Evolutionary conservation across 257 asterid species (phyloP).

Genomic region (Salvia rosmarinus): DNA sequence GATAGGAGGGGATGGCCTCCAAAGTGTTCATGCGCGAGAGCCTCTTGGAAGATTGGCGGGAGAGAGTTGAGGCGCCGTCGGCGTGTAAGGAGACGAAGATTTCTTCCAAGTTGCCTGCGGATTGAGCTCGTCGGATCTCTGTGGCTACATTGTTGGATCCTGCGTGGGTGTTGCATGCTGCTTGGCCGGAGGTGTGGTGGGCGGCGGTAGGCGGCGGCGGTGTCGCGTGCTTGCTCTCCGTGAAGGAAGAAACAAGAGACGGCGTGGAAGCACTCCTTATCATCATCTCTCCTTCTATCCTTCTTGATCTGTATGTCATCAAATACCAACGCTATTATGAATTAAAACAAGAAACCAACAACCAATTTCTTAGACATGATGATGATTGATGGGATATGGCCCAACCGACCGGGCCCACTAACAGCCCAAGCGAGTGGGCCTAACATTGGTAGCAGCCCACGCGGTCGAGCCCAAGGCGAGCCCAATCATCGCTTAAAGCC

Average conservation of each 20-base stretch:
- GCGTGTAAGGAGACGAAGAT: slow-evolving; percentile 34
- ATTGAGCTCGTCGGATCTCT: slow-evolving; percentile 61
- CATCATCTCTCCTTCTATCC: slow-evolving; percentile 45
- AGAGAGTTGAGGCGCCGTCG: slow-evolving; percentile 46
- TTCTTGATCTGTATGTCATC: background rate
- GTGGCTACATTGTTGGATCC: slow-evolving; percentile 28
- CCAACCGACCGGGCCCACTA: too few relatives aligned
- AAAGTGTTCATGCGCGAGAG: slow-evolving; percentile 38
- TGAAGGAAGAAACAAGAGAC: slow-evolving; percentile 51
- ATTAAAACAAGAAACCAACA: background rate
- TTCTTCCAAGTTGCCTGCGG: slow-evolving; percentile 71
- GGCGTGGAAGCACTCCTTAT: slow-evolving; percentile 85
- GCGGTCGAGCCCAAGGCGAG: too few relatives aligned
- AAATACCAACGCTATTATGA: background rate
- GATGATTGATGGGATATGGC: too few relatives aligned
- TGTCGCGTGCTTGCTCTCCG: slow-evolving; percentile 10
- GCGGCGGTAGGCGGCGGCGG: slow-evolving; percentile 30
- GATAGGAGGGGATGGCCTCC: slow-evolving; percentile 66
- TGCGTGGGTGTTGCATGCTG: slow-evolving; percentile 35
- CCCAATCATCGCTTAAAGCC: too few relatives aligned
- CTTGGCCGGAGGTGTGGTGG: slow-evolving; percentile 26
- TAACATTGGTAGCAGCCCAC: too few relatives aligned
- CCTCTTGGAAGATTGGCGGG: slow-evolving; percentile 26
- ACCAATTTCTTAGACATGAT: background rate
- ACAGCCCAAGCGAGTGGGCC: too few relatives aligned